A percentile compares a stretch with the other conserved stretches of the same genome.
phyloP scores from a whole-genome alignment of 208 protist genomes.

The Trypanosomatidae sp. region DNA sequence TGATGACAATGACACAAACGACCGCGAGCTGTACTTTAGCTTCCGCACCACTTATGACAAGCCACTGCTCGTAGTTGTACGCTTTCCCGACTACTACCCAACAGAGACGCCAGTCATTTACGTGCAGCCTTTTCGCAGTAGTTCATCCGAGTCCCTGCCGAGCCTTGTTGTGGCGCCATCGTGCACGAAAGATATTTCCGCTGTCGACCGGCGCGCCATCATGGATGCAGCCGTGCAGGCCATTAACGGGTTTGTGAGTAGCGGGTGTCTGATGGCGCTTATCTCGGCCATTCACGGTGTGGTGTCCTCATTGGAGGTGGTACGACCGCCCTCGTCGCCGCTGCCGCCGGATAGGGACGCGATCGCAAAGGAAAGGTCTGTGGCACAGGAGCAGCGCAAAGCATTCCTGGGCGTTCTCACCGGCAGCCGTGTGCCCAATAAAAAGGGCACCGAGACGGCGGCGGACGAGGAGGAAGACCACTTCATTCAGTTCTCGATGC shows the following conservation, averaged over 20 bases:
- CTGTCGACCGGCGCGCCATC: slow-evolving; percentile 47
- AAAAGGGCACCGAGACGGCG: neutral
- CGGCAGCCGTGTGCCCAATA: slow-evolving; percentile 19
- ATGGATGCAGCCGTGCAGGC: slow-evolving; percentile 74
- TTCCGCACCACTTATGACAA: slow-evolving; percentile 55
- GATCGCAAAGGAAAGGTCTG: slow-evolving; percentile 32
- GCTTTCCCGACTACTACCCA: slow-evolving; percentile 80
- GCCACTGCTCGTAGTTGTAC: slow-evolving; percentile 55
- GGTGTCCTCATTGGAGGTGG: slow-evolving; percentile 34
- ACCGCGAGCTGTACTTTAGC: slow-evolving; percentile 67
- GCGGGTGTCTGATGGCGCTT: slow-evolving; percentile 69
- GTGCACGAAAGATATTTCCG: slow-evolving; percentile 68
- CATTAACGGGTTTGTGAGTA: slow-evolving; percentile 63
- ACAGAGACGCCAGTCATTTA: slow-evolving; percentile 67
- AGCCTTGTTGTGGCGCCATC: slow-evolving; percentile 38
- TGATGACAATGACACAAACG: slow-evolving; percentile 51
- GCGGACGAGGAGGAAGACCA: slow-evolving; percentile 48
- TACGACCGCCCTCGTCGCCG: slow-evolving; percentile 11
- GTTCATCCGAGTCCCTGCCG: slow-evolving; percentile 17
- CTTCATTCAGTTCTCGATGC: slow-evolving; percentile 55
- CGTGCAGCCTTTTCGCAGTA: slow-evolving; percentile 47
- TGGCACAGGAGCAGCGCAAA: slow-evolving; percentile 55
- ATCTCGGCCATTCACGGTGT: slow-evolving; percentile 64
- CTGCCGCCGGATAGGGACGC: slow-evolving; percentile 15
- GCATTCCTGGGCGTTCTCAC: slow-evolving; percentile 66